phyloP scores from a whole-genome alignment of 2,329 filamentous ascomycete species.

The Alternaria angustiovoidea region DNA sequence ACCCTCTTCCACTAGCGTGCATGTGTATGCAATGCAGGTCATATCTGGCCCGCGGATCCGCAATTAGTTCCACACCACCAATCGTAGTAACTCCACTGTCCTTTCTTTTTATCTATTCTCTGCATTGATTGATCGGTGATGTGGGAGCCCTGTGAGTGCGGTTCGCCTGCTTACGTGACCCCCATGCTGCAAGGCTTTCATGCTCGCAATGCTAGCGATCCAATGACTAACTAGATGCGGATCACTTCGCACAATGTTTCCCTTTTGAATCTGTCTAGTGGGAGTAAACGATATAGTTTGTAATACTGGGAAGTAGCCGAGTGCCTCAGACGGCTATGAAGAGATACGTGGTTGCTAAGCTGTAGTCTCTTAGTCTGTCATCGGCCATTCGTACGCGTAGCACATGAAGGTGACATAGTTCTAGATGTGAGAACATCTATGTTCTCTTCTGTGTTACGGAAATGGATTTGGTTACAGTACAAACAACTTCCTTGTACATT shows the following conservation, averaged over 20 bases:
- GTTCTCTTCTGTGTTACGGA: no score
- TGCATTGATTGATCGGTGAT: background rate
- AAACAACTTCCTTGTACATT: background rate
- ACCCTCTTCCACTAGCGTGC: background rate
- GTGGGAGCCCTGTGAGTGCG: background rate
- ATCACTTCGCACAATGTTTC: background rate
- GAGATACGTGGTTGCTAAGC: background rate
- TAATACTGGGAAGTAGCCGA: background rate
- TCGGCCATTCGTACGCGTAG: no score
- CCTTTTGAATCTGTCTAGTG: background rate
- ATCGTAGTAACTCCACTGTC: background rate
- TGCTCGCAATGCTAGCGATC: background rate
- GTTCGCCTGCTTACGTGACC: background rate
- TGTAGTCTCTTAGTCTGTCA: background rate
- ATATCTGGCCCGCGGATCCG: background rate
- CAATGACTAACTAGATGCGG: background rate
- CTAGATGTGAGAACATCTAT: no score
- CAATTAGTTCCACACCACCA: background rate
- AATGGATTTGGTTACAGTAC: background rate
- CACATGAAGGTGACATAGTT: background rate
- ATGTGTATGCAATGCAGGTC: conserved; percentile 8
- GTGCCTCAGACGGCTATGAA: background rate
- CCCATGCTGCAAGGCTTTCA: conserved; percentile 4
- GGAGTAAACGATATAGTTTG: background rate
- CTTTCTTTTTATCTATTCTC: background rate